phyloP scores from a whole-genome alignment of 768 basidiomycete species.

The Ramaria sp. region DNA sequence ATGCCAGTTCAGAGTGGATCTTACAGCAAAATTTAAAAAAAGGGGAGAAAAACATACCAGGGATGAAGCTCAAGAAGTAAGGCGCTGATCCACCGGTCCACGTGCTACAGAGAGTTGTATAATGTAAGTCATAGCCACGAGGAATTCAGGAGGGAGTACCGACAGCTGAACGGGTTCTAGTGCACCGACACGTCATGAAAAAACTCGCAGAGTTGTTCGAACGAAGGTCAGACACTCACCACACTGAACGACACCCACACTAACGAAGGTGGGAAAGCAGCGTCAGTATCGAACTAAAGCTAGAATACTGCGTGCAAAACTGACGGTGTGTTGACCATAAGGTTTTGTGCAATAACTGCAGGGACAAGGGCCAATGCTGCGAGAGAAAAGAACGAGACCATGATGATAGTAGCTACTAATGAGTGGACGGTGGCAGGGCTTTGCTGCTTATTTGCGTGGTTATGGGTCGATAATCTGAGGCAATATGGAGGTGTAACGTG shows the following conservation, averaged over 20 bases:
- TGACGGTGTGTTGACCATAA: constrained; percentile 55
- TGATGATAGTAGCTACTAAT: not conserved
- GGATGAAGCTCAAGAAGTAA: constrained; percentile 50
- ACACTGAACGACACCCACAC: constrained; percentile 35
- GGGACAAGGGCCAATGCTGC: constrained; percentile 20
- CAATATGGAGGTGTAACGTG: too few relatives aligned
- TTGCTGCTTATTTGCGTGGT: not conserved
- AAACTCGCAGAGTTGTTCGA: not conserved
- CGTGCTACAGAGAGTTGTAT: constrained; percentile 4
- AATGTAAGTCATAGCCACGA: not conserved
- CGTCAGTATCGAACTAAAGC: too few relatives aligned
- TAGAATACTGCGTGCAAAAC: constrained; percentile 13
- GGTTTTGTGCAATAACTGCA: constrained; percentile 34
- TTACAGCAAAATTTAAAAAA: not conserved
- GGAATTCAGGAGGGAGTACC: not conserved
- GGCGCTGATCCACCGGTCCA: constrained; percentile 46
- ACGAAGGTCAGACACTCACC: constrained; percentile 27
- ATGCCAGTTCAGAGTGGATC: not conserved
- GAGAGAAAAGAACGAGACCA: not conserved
- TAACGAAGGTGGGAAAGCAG: constrained; percentile 12
- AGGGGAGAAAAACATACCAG: constrained; percentile 32
- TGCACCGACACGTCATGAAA: not conserved
- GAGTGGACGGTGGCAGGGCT: not conserved
- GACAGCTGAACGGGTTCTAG: constrained; percentile 48
- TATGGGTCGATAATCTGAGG: too few relatives aligned